Evolutionary conservation across 2,329 filamentous ascomycete species (phyloP), one percentile per base, ranked within the genome.

Genomic region (Fusarium miscanthi): DNA sequence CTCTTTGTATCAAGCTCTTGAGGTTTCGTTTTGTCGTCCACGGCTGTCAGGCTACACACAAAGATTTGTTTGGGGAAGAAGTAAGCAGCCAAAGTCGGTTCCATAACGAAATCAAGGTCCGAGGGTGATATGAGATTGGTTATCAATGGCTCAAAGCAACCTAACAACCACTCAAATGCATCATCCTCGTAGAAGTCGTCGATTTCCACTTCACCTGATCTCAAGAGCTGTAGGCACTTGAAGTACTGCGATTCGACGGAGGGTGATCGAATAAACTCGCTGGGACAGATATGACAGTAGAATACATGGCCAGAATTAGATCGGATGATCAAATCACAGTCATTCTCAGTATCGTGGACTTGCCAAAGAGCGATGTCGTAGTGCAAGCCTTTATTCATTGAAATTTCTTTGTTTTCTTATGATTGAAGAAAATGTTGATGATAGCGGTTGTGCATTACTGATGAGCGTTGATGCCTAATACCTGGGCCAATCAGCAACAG

Each of bases 41-140:
- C 3, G 0, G 52, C 59, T 8, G 2, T 2, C 0, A 62, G 21
- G 1, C 1, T 5, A 23, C 21, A 40, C 14, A 25, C 13, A 5
- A 41, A 46, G 1, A 5, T 5, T 21, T 25, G 5, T 5, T 21
- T 8, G 6, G 42, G 51, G 6, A 62, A 41, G 9, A 48, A 33
- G 23, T 62, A 62, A 11, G 58, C 6, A 3, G 51, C 51, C 2
- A 62, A 19, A 0, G 59, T 62, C 19, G 59, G 59, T 1, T 48
- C 7, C 1, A 16, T 4, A 46, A 42, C 13, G 9, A 21, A 1
- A 1, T 16, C 19, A 6, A 14, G 16, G 5, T 9, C 35, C 1
- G 49, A 27, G 1, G 25, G 21, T 2, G 21, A 19, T 10, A 13
- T 1, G 1, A 48, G 42, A 3, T 35, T 30, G 11, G 9, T 6